These are phyloP conservation scores for Aethionema arabicum DNA, from an alignment of 345 rosid species.

Conservation along the genomic window DNA sequence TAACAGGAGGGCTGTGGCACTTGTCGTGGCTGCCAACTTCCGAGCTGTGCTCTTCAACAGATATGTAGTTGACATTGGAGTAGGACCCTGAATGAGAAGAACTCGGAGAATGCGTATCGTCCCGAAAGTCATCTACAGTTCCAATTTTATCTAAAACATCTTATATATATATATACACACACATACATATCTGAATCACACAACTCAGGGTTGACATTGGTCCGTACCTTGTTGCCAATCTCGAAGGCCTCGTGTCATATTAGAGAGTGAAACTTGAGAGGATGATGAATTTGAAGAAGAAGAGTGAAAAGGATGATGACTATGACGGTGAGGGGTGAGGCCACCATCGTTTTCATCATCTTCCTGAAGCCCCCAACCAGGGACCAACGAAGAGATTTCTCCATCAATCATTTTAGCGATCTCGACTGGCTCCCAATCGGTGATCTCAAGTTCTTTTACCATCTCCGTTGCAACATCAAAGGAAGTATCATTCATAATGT, in stretches of 20 bases:
- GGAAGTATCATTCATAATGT: conserved; percentile 60
- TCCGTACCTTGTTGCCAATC: conserved; percentile 54
- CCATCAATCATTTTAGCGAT: conserved; percentile 71
- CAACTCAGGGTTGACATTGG: not conserved
- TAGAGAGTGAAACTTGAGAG: conserved; percentile 55
- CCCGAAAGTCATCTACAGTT: conserved; percentile 61
- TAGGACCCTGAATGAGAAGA: conserved; percentile 63
- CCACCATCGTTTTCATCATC: conserved; percentile 41
- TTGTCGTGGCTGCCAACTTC: conserved; percentile 29
- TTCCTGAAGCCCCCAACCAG: conserved; percentile 51
- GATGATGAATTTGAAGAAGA: conserved; percentile 58
- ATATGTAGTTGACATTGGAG: conserved; percentile 52
- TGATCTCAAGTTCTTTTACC: conserved; percentile 74
- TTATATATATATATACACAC: conserved; percentile 22
- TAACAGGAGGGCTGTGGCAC: conserved; percentile 29
- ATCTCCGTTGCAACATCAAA: conserved; percentile 73
- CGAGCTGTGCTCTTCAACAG: conserved; percentile 46
- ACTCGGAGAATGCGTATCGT: conserved; percentile 66
- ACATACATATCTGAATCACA: conserved; percentile 20
- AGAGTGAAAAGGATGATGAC: conserved; percentile 41
- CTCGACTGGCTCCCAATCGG: conserved; percentile 67
- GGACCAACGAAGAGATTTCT: conserved; percentile 57
- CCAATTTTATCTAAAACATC: conserved; percentile 6
- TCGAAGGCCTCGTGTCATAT: conserved; percentile 36
- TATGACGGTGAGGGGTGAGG: conserved; percentile 23